Evolutionary conservation across 768 basidiomycete genomes (phyloP).

Genomic region (Inosperma sp.): DNA sequence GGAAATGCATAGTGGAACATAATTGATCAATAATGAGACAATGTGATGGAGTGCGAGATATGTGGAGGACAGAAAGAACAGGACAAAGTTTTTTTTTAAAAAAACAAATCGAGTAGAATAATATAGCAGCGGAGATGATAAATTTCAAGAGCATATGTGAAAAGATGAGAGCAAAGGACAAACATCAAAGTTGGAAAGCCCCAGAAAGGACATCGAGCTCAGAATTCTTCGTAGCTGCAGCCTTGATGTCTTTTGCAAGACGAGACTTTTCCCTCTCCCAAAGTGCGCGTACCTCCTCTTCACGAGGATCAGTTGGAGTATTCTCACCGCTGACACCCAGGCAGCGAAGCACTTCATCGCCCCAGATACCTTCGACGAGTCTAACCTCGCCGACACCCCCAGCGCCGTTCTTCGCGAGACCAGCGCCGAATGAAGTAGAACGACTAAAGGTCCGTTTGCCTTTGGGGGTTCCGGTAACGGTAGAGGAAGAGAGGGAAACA

Average conservation of each 20-base stretch:
- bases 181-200: slow-evolving; percentile 41
- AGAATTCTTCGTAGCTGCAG: slow-evolving; percentile 16
- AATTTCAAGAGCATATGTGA: slow-evolving; percentile 6
- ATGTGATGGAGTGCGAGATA: background rate
- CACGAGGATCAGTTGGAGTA: slow-evolving; percentile 22
- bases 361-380: slow-evolving; percentile 58
- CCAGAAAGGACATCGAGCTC: slow-evolving; percentile 35
- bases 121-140: slow-evolving; percentile 11
- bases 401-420: slow-evolving; percentile 32
- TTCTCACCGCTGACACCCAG: slow-evolving; percentile 45
- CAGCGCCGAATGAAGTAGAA: slow-evolving; percentile 51
- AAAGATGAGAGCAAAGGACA: slow-evolving; percentile 17
- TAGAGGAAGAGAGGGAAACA: slow-evolving; percentile 39
- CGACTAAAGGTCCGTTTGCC: slow-evolving; percentile 52
- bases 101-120: slow-evolving; percentile 4
- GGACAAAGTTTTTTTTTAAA: background rate
- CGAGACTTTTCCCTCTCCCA: slow-evolving; percentile 49
- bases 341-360: slow-evolving; percentile 67
- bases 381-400: slow-evolving; percentile 46
- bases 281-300: slow-evolving; percentile 32
- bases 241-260: slow-evolving; percentile 42
- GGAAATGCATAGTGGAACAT: background rate
- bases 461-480: slow-evolving; percentile 37
- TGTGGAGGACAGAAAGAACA: background rate
- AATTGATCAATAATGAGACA: slow-evolving; percentile 1